Percentiles rank a stretch among this genome's conserved stretches.
phyloP scores from a whole-genome alignment of 1,284 basidiomycete genomes.

The Boletus albobrunnescens region DNA sequence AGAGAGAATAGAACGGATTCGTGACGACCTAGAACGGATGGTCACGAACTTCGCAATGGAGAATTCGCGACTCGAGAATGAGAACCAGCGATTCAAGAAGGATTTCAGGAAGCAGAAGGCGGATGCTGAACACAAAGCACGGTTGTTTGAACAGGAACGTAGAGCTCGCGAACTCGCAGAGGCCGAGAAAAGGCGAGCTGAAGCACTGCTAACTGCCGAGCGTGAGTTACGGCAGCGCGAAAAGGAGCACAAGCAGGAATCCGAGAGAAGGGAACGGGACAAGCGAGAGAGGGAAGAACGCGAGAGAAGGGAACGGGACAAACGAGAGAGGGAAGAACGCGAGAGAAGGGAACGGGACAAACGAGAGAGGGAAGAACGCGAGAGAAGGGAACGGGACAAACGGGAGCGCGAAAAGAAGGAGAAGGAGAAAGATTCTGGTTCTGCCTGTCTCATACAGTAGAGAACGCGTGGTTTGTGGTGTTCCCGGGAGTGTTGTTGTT shows the following conservation, averaged over 20 bases:
- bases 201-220: constrained; percentile 19
- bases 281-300: background rate
- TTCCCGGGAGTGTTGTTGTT: background rate
- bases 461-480: background rate
- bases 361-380: background rate
- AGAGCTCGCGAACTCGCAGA: constrained; percentile 22
- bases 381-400: background rate
- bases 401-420: no score
- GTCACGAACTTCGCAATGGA: constrained; percentile 29
- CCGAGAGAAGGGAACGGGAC: background rate
- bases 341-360: background rate
- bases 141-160: constrained; percentile 19
- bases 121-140: constrained; percentile 16
- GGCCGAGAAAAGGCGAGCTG: constrained; percentile 11
- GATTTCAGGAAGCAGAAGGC: constrained; percentile 18
- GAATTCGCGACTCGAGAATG: constrained; percentile 28
- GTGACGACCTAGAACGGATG: constrained; percentile 29
- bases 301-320: constrained; percentile 3
- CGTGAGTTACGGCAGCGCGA: constrained; percentile 12
- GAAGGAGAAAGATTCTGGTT: constrained; percentile 3
- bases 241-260: constrained; percentile 7
- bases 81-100: constrained; percentile 22
- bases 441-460: constrained; percentile 12
- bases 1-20: constrained; percentile 25
- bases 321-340: background rate